Percentiles rank a stretch among this genome's conserved stretches.
Conservation (phyloP, 257 asterid species). For the Lavandula angustifolia region DNA sequence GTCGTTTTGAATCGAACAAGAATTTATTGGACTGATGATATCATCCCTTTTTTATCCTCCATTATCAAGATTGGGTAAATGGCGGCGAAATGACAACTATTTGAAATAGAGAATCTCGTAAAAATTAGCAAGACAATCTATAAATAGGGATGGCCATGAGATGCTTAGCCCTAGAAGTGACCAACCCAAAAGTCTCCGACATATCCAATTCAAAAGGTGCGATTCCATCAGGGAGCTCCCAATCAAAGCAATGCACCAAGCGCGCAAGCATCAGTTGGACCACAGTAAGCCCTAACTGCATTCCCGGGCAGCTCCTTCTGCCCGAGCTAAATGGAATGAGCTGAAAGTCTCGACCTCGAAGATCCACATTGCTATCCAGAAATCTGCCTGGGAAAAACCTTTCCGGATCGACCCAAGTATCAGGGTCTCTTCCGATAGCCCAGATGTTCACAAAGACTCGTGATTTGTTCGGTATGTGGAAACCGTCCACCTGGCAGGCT, state of each 20-base stretch:
- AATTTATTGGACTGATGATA: too few species aligned
- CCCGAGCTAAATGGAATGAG: conserved; percentile 45
- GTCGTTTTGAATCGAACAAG: too few species aligned
- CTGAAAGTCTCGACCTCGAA: neutral
- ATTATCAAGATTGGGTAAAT: too few species aligned
- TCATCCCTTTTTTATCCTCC: too few species aligned
- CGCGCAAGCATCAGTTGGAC: conserved; percentile 32
- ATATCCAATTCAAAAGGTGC: conserved; percentile 29
- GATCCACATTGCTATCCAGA: neutral
- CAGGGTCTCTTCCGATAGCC: conserved; percentile 1
- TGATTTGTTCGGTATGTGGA: neutral
- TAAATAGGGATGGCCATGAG: conserved; percentile 31
- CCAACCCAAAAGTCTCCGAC: conserved; percentile 30
- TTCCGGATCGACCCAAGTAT: neutral
- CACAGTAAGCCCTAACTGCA: conserved; percentile 32
- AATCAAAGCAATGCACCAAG: conserved; percentile 43
- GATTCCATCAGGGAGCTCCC: conserved; percentile 36
- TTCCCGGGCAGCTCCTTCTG: conserved; percentile 41
- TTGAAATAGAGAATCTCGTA: too few species aligned
- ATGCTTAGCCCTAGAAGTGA: conserved; percentile 24
- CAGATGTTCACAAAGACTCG: neutral
- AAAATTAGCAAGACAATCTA: neutral
- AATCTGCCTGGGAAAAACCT: neutral
- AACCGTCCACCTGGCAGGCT: neutral
- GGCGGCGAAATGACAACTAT: too few species aligned